Evolutionary conservation across 148 eudicot genomes (phyloP).

Genomic region (Rhododendron mucronatum): DNA sequence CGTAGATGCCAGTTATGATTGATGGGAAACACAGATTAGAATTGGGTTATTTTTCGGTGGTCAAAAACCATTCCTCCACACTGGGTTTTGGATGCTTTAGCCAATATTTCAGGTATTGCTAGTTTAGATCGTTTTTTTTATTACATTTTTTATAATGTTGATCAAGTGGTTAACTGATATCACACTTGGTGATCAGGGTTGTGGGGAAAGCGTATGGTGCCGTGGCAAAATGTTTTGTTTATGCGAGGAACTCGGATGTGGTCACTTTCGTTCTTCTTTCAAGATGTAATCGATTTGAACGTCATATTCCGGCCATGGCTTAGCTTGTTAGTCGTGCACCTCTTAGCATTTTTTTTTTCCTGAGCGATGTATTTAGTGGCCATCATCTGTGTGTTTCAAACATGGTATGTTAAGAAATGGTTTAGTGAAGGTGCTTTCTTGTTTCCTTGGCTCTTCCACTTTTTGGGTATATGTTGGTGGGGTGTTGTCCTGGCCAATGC

Average conservation of each 20-base stretch:
- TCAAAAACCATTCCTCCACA: not conserved
- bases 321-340: constrained; percentile 9
- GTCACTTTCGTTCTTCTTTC: constrained; percentile 3
- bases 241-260: constrained; percentile 5
- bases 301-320: constrained; percentile 17
- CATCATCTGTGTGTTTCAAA: not conserved
- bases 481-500: not conserved
- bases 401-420: not conserved
- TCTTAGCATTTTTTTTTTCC: not conserved
- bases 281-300: constrained; percentile 8
- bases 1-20: constrained; percentile 29
- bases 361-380: constrained; percentile 1
- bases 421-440: not conserved
- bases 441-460: not conserved
- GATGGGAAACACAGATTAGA: constrained; percentile 9
- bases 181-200: constrained; percentile 9
- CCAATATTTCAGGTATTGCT: constrained; percentile 20
- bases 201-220: constrained; percentile 7
- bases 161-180: not conserved
- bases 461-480: not conserved
- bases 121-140: not conserved
- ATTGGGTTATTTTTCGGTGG: not conserved
- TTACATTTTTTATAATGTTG: not conserved
- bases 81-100: constrained; percentile 5
- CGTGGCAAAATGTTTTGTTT: not conserved